Conservation (phyloP, 139 green algal genomes). For the Monoraphidium neglectum region DNA sequence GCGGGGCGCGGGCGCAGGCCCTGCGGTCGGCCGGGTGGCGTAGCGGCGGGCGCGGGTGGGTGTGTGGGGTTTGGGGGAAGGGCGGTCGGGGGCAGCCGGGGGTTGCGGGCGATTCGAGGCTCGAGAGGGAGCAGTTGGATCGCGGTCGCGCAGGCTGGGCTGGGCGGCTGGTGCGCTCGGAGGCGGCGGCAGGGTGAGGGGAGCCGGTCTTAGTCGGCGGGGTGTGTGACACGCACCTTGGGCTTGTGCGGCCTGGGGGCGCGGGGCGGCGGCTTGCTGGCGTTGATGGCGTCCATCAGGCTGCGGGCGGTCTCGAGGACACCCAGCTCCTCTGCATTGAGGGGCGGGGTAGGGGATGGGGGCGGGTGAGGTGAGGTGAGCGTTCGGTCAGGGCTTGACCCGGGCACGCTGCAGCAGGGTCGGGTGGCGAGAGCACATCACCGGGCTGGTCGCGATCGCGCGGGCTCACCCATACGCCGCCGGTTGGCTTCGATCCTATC, state of each 20-base stretch:
- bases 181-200: too few species aligned
- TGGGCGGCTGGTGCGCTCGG: too few species aligned
- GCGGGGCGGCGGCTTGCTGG: neutral
- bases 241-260: neutral
- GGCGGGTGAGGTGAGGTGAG: too few species aligned
- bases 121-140: too few species aligned
- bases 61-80: neutral
- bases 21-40: neutral
- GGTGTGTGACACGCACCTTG: too few species aligned
- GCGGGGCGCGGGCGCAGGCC: neutral
- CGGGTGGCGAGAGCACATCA: too few species aligned
- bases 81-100: neutral
- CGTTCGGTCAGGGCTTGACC: too few species aligned
- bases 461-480: conserved; percentile 35
- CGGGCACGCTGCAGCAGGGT: too few species aligned
- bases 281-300: conserved; percentile 10
- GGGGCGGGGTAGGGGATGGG: too few species aligned
- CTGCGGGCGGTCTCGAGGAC: conserved; percentile 4
- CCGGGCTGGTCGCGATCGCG: too few species aligned
- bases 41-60: neutral
- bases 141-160: too few species aligned
- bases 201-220: too few species aligned
- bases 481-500: conserved; percentile 36
- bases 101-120: neutral
- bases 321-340: conserved; percentile 48